Base-by-base conservation (phyloP, 345 rosid species). In the Bruguiera gymnorhiza region DNA sequence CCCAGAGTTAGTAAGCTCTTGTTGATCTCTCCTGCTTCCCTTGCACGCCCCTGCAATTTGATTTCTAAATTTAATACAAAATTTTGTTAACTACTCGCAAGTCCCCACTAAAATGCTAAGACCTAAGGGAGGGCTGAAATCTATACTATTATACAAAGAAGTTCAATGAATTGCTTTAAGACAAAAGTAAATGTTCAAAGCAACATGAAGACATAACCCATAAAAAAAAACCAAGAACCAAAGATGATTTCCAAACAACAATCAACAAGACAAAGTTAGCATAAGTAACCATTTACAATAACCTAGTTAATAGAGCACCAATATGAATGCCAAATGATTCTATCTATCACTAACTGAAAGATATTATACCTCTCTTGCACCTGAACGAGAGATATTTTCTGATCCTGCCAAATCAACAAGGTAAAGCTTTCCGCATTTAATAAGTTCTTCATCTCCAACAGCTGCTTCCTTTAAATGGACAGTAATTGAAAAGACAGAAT, bases 391-490 rank as follows among this genome's bases (percentile, higher is more conserved):
- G 70, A 94, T 89, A 65, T 94, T 94, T 75, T 94, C 98, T 20
- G 98, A 94, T 64, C 98, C 98, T 20, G 98, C 98, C 84, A 94
- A 77, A 87, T 94, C 98, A 72, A 94, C 98, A 77, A 94, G 97
- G 75, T 91, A 88, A 74, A 94, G 97, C 86, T 91, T 94, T 53
- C 98, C 98, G 68, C 98, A 94, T 79, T 94, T 94, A 56, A 94
- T 89, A 31, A 94, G 70, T 65, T 94, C 97, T 62, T 89, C 96
- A n/a, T 89, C 97, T 69, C 90, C 97, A 63, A 89, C 73, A 36
- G 88, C 75, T 15, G 91, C 88, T 79, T 94, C 98, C 78, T 89
- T 94, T 6, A 94, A 76, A 67, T 89, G 82, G 43, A 89, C 80
- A 7, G 93, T 88, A 62, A 91, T 94, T 7, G 96, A 88, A 83